Evolutionary conservation across 108 stramenopile species (phyloP).

Genomic region (Parietichytrium sp.): DNA sequence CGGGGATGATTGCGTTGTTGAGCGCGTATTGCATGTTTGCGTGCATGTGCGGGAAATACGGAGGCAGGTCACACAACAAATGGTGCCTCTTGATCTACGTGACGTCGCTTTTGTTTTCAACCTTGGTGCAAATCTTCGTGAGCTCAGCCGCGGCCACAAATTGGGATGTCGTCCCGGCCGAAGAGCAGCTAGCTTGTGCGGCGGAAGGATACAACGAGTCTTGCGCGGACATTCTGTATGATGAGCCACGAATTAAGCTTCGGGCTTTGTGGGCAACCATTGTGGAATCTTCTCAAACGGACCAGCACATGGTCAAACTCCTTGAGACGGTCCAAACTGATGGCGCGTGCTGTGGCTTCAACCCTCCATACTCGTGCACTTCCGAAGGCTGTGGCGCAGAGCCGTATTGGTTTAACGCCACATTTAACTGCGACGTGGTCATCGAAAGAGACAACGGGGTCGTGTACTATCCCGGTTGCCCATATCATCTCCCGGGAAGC

Average conservation of each 20-base stretch:
- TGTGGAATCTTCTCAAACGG: too few species aligned
- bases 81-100: constrained; percentile 6
- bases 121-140: not conserved
- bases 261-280: not conserved
- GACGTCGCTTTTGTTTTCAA: not conserved
- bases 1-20: not conserved
- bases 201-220: not conserved
- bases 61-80: not conserved
- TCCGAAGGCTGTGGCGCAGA: not conserved
- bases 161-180: not conserved
- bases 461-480: constrained; percentile 6
- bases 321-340: not conserved
- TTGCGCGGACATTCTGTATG: not conserved
- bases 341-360: constrained; percentile 4
- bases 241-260: not conserved
- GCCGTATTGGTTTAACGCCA: not conserved
- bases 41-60: not conserved
- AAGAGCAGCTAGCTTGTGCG: not conserved
- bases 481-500: not conserved
- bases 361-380: constrained; percentile 21
- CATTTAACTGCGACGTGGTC: not conserved
- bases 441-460: not conserved
- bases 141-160: not conserved
- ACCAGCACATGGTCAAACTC: too few species aligned
- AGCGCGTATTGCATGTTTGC: not conserved